Percentiles rank a stretch among this genome's conserved stretches.
Evolutionary conservation across 2,329 filamentous ascomycete genomes (phyloP).

Genomic region (Westerdykella sp.): DNA sequence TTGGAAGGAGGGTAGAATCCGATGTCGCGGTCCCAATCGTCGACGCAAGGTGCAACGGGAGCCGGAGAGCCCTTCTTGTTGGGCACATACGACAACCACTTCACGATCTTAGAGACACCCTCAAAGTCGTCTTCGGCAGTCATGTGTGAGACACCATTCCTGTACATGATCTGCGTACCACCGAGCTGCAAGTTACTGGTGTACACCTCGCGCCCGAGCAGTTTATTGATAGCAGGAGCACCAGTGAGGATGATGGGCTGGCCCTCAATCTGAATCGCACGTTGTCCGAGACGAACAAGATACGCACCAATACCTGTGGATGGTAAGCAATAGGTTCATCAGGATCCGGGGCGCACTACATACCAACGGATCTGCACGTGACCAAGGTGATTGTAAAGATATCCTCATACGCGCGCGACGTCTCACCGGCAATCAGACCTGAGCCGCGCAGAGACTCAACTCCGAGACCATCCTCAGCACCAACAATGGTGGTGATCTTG

Average conservation of each 20-base stretch:
- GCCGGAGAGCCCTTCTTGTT: constrained; percentile 91
- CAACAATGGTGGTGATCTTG: constrained; percentile 90
- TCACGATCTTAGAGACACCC: constrained; percentile 93
- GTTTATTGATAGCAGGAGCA: constrained; percentile 95
- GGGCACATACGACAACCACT: constrained; percentile 96
- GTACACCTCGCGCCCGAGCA: constrained; percentile 96
- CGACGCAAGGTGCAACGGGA: constrained; percentile 79
- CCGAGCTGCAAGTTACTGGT: constrained; percentile 98
- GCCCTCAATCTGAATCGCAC: constrained; percentile 97
- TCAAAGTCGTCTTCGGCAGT: constrained; percentile 96
- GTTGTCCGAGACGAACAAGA: constrained; percentile 93
- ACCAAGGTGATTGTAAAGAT: constrained; percentile 98
- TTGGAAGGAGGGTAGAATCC: constrained; percentile 73
- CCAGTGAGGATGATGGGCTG: constrained; percentile 98
- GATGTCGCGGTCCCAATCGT: constrained; percentile 90
- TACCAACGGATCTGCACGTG: constrained; percentile 94
- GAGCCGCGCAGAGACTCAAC: constrained; percentile 96
- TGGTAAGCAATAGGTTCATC: constrained; percentile 27
- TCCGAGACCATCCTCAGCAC: constrained; percentile 90
- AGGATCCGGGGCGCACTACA: constrained; percentile 5
- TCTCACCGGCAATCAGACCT: constrained; percentile 95
- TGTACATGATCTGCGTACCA: constrained; percentile 99
- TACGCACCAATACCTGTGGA: constrained; percentile 86
- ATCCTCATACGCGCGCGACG: constrained; percentile 93
- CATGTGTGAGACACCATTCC: constrained; percentile 99